phyloP scores from a whole-genome alignment of 2,329 filamentous ascomycete genomes.

The Albophoma yamanashiensis region DNA sequence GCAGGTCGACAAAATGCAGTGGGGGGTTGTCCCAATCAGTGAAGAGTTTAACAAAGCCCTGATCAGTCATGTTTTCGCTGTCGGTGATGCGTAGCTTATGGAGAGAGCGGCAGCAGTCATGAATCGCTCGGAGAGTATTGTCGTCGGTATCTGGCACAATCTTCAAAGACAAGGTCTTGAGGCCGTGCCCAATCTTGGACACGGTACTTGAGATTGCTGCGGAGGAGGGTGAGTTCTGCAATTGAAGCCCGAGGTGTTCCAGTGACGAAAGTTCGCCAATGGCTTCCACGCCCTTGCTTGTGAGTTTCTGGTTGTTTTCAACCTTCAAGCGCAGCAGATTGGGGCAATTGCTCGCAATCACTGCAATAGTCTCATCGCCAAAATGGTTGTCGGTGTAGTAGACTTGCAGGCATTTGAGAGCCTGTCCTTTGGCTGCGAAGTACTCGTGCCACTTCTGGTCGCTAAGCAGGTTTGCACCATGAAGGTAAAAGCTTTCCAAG shows the following conservation, averaged over 20 bases:
- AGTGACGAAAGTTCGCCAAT: conserved; percentile 55
- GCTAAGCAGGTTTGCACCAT: conserved; percentile 75
- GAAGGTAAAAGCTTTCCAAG: conserved; percentile 65
- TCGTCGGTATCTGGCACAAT: conserved; percentile 58
- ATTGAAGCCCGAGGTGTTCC: conserved; percentile 64
- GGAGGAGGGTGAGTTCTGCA: conserved; percentile 45
- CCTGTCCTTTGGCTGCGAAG: conserved; percentile 52
- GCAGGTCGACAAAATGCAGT: conserved; percentile 61
- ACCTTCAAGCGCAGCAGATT: conserved; percentile 68
- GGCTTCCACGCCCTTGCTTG: conserved; percentile 50
- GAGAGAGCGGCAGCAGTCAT: conserved; percentile 56
- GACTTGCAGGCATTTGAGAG: conserved; percentile 61
- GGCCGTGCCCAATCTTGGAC: conserved; percentile 45
- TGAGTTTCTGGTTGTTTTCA: conserved; percentile 66
- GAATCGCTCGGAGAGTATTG: conserved; percentile 58
- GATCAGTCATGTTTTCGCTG: conserved; percentile 66
- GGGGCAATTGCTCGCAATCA: conserved; percentile 55
- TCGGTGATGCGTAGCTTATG: conserved; percentile 72
- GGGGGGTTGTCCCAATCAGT: conserved; percentile 63
- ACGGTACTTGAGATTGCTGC: conserved; percentile 52
- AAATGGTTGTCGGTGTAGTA: conserved; percentile 80
- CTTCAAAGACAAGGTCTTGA: conserved; percentile 72
- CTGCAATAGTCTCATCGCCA: conserved; percentile 54
- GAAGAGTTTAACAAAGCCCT: conserved; percentile 64
- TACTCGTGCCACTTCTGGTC: conserved; percentile 65